Conservation (phyloP, 2,329 filamentous ascomycete species). For the Cladosporium halotolerans region DNA sequence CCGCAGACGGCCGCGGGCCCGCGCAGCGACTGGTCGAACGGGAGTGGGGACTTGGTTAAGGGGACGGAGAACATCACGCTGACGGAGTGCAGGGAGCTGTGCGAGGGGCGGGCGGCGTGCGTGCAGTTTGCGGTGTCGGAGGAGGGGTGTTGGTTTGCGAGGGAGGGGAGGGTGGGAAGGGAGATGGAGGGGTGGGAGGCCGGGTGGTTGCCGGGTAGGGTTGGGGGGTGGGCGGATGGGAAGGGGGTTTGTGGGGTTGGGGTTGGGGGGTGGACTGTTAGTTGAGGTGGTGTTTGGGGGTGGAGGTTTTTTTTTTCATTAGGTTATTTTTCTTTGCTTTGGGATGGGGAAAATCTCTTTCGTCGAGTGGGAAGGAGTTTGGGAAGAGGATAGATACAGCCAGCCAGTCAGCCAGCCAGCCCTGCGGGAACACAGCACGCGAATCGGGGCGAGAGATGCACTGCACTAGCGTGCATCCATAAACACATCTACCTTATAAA, state of each 20-base stretch:
- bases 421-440: no score
- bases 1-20: constrained; percentile 17
- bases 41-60: constrained; percentile 16
- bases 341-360: no score
- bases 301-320: no score
- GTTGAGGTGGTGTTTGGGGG: neutral
- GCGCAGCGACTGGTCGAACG: constrained; percentile 24
- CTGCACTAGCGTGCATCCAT: no score
- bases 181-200: constrained; percentile 14
- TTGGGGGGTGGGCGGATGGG: constrained; percentile 15
- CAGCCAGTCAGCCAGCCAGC: no score
- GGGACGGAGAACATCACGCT: constrained; percentile 14
- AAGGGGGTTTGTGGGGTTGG: constrained; percentile 1
- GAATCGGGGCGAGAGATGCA: no score
- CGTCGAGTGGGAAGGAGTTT: no score
- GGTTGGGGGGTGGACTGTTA: constrained; percentile 6
- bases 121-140: constrained; percentile 21
- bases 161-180: constrained; percentile 17
- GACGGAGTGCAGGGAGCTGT: constrained; percentile 21
- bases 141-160: constrained; percentile 19
- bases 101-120: constrained; percentile 18
- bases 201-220: constrained; percentile 21
- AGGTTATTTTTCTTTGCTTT: no score
- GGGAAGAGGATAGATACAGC: no score
- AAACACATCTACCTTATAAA: no score